phyloP scores from a whole-genome alignment of 441 rosid species.

The Francoa sonchifolia region DNA sequence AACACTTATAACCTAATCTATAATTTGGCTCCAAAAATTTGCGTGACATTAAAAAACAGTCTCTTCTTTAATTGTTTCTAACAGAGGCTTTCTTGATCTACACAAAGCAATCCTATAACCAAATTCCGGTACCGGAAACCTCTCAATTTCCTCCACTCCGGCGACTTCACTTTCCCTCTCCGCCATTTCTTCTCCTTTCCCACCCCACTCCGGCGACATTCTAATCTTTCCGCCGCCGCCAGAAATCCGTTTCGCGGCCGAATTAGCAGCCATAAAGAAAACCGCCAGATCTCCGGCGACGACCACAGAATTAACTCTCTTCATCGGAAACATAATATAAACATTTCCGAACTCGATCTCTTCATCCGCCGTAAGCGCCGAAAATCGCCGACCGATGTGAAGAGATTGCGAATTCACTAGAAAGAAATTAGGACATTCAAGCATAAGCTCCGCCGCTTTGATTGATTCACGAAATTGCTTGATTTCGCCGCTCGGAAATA shows the following conservation, averaged over 20 bases:
- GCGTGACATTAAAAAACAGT: too few species aligned
- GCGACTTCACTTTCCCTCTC: conserved; percentile 19
- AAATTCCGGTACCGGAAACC: conserved; percentile 19
- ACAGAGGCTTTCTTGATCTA: conserved; percentile 44
- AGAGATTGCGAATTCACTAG: conserved; percentile 34
- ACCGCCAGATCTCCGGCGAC: conserved; percentile 37
- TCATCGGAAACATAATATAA: conserved; percentile 50
- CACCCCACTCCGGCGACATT: conserved; percentile 17
- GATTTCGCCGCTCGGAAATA: conserved; percentile 45
- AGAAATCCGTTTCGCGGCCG: conserved; percentile 31
- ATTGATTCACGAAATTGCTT: conserved; percentile 28
- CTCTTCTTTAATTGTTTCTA: conserved; percentile 57
- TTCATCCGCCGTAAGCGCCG: conserved; percentile 45
- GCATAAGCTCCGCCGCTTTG: conserved; percentile 54
- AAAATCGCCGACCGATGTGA: conserved; percentile 41
- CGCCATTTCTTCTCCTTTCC: neutral
- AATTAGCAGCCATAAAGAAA: conserved; percentile 37
- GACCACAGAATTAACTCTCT: conserved; percentile 29
- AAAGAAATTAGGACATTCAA: conserved; percentile 47
- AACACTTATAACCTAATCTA: too few species aligned
- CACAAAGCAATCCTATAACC: conserved; percentile 28
- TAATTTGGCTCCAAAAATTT: too few species aligned
- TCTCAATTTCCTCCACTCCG: conserved; percentile 8
- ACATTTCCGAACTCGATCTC: conserved; percentile 44
- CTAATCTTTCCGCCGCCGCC: conserved; percentile 15